Evolutionary conservation across 768 basidiomycete species (phyloP).

Genomic region (Rhodotorula paludigena): DNA sequence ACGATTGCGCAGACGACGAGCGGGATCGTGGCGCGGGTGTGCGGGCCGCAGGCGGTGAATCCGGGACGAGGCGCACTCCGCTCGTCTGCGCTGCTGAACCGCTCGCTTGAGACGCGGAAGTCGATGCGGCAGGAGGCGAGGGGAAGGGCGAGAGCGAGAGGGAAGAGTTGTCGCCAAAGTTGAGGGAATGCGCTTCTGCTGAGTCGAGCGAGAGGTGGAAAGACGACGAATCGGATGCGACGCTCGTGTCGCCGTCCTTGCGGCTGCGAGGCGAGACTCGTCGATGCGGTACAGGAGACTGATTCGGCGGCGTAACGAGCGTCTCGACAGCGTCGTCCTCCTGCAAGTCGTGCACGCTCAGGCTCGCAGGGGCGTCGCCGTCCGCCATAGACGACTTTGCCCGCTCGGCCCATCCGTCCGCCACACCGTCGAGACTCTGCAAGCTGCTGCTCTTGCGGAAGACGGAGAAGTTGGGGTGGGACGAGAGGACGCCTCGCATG

Average conservation of each 20-base stretch:
- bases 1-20: slow-evolving; percentile 4
- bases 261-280: no score
- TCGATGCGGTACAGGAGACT: background rate
- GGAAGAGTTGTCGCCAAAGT: slow-evolving; percentile 33
- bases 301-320: slow-evolving; percentile 19
- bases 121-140: background rate
- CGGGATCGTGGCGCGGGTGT: slow-evolving; percentile 8
- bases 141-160: slow-evolving; percentile 13
- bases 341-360: background rate
- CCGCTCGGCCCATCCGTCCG: background rate
- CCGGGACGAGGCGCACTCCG: slow-evolving; percentile 28
- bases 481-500: slow-evolving; percentile 21
- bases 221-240: slow-evolving; percentile 9
- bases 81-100: background rate
- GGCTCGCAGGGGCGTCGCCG: background rate
- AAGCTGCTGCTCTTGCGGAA: slow-evolving; percentile 31
- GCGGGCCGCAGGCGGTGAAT: slow-evolving; percentile 22
- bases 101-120: background rate
- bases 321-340: slow-evolving; percentile 17
- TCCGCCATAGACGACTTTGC: background rate
- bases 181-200: slow-evolving; percentile 18
- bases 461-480: slow-evolving; percentile 35
- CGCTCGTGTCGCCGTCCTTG: background rate
- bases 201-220: slow-evolving; percentile 31
- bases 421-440: slow-evolving; percentile 1